A percentile compares a stretch with the other conserved stretches of the same genome.
Conservation (phyloP, 1,139 yeast species). For the Candida glucosophila region DNA sequence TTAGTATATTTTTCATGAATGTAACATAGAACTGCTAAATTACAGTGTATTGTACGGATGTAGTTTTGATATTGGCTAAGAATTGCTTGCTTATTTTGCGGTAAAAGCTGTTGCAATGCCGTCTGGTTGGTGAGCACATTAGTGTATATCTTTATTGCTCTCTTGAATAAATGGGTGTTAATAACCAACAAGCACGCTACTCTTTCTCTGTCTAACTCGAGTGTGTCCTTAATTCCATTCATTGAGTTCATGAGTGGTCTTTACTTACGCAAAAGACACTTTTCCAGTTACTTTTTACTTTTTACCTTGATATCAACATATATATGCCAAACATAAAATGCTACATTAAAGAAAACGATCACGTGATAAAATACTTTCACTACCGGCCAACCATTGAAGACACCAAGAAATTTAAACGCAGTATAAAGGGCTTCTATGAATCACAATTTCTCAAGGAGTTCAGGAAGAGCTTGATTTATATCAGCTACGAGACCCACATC, state of each 20-base stretch:
- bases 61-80: conserved; percentile 43
- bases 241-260: background rate
- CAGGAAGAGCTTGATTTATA: conserved; percentile 77
- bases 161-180: conserved; percentile 44
- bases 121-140: conserved; percentile 28
- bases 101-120: conserved; percentile 26
- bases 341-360: background rate
- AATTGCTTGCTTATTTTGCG: conserved; percentile 27
- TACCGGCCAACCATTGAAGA: too few species aligned
- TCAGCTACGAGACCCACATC: conserved; percentile 90
- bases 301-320: background rate
- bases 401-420: background rate
- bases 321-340: background rate
- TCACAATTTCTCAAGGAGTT: conserved; percentile 65
- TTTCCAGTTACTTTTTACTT: background rate
- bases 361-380: conserved; percentile 1
- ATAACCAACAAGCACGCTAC: conserved; percentile 45
- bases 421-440: background rate
- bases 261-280: too few species aligned
- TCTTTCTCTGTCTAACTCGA: conserved; percentile 30
- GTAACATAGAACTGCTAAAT: conserved; percentile 43
- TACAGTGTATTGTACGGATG: conserved; percentile 45
- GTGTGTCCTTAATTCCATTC: conserved; percentile 3
- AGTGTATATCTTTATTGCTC: conserved; percentile 33
- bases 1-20: conserved; percentile 44